Evolutionary conservation across 2,329 filamentous ascomycete species (phyloP), one percentile per base, ranked within the genome.

Genomic region (Aspergillus eucalypticola): DNA sequence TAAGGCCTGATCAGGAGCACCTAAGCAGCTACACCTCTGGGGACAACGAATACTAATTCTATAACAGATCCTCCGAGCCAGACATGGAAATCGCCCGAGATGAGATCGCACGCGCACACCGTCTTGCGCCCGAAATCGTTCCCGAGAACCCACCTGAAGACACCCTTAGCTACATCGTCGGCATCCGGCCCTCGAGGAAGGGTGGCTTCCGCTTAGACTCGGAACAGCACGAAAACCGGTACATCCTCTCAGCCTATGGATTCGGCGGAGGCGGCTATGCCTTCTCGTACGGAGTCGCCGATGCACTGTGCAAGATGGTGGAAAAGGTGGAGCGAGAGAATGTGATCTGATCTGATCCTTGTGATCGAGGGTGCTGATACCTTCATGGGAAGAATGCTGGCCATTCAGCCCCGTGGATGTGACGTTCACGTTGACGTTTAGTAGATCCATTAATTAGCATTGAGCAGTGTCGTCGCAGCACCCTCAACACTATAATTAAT

Each of bases 201-300:
- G 74, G 73, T 1, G 75, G 75, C 1, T 76, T 74, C 50, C 73
- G 75, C 17, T 58, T 77, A 13, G 73, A 76, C 25, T 71, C 70
- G 0, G 66, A 75, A 55, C 57, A 64, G 39, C 62, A 67, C 25
- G 72, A 65, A 0, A 44, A 58, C 6, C 68, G 70, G 4, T 66
- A 67, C 2, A 44, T 76, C 2, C 38, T 77, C 5, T 76, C 74
- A 0, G 75, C 75, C 0, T 77, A 77, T 59, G 75, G 74, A 1
- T 76, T 76, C 58, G 75, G 74, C 2, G 75, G 75, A 13, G 74
- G 73, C 10, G 75, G 75, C 1, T 77, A 76, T 64, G 70, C 73
- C 1, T 76, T 76, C 55, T 75, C 73, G 2, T 75, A 76, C 54
- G 75, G 75, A 0, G 65, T 76, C 38, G 74, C 71, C 0, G 71